Evolutionary conservation across 2,329 filamentous ascomycete genomes (phyloP).

Genomic region (Penicillium brevicompactum): DNA sequence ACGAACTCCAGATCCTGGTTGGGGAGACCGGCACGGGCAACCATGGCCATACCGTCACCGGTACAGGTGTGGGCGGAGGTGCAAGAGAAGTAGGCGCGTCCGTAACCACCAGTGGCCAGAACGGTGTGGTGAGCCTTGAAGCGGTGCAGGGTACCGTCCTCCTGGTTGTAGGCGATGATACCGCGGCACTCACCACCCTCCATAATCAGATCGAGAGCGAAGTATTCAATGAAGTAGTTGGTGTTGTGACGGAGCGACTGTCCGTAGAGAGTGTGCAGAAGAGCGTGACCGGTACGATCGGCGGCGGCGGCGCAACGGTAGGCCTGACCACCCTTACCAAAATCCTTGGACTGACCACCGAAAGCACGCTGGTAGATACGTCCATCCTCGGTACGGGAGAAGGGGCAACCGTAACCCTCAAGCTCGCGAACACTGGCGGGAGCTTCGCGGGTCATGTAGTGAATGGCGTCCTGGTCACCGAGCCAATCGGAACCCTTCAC

Average conservation of each 20-base stretch:
- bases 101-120: slow-evolving; percentile 94
- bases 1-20: slow-evolving; percentile 99
- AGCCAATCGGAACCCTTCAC: slow-evolving; percentile 98
- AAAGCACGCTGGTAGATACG: slow-evolving; percentile 99
- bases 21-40: slow-evolving; percentile 92
- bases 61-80: slow-evolving; percentile 98
- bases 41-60: slow-evolving; percentile 99
- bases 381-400: slow-evolving; percentile 88
- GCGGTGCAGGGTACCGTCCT: slow-evolving; percentile 95
- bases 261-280: slow-evolving; percentile 97
- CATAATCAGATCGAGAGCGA: slow-evolving; percentile 96
- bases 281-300: slow-evolving; percentile 94
- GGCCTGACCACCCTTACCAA: slow-evolving; percentile 93
- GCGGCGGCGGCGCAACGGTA: slow-evolving; percentile 97
- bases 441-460: slow-evolving; percentile 97
- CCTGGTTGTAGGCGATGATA: slow-evolving; percentile 97
- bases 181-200: slow-evolving; percentile 95
- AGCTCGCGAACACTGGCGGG: slow-evolving; percentile 90
- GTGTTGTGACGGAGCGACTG: slow-evolving; percentile 97
- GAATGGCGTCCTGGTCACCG: slow-evolving; percentile 94
- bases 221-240: slow-evolving; percentile 99
- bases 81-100: slow-evolving; percentile 96
- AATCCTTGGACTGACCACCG: slow-evolving; percentile 94
- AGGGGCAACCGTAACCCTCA: slow-evolving; percentile 96
- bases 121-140: slow-evolving; percentile 98